Percentiles rank a stretch among this genome's conserved stretches.
phyloP scores from a whole-genome alignment of 306 rosid species.

The Styphnolobium japonicum region DNA sequence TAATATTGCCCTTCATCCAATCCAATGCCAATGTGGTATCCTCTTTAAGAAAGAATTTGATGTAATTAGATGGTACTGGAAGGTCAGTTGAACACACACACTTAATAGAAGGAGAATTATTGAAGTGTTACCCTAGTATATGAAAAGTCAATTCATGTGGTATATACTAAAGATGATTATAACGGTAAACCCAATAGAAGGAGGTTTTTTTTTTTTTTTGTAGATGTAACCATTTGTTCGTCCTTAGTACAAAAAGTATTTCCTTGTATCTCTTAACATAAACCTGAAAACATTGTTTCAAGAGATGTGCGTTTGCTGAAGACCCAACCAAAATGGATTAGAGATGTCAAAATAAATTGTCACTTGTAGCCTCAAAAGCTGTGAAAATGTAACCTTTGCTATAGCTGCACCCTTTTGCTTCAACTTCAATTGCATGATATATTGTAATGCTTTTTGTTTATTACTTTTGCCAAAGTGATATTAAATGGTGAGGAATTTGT shows the following conservation, averaged over 20 bases:
- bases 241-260: not conserved
- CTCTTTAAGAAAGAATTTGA: not conserved
- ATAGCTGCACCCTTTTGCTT: not conserved
- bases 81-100: conserved; percentile 1
- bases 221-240: conserved; percentile 12
- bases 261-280: conserved; percentile 10
- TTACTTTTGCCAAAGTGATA: not conserved
- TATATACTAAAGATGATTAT: not conserved
- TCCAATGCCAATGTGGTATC: not conserved
- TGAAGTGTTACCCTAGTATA: not conserved
- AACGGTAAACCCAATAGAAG: not conserved
- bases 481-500: not conserved
- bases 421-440: not conserved
- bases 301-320: conserved; percentile 1
- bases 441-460: not conserved
- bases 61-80: conserved; percentile 7
- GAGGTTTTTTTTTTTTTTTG: not conserved
- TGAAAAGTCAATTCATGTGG: conserved; percentile 1
- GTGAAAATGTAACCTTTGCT: conserved; percentile 11
- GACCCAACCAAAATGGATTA: not conserved
- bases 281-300: conserved; percentile 19
- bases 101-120: not conserved
- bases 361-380: not conserved
- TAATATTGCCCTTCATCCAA: not conserved
- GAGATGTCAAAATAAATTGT: not conserved